Conservation (phyloP, 192 early-diverging fungal genomes). For the Entophlyctis helioformis region DNA sequence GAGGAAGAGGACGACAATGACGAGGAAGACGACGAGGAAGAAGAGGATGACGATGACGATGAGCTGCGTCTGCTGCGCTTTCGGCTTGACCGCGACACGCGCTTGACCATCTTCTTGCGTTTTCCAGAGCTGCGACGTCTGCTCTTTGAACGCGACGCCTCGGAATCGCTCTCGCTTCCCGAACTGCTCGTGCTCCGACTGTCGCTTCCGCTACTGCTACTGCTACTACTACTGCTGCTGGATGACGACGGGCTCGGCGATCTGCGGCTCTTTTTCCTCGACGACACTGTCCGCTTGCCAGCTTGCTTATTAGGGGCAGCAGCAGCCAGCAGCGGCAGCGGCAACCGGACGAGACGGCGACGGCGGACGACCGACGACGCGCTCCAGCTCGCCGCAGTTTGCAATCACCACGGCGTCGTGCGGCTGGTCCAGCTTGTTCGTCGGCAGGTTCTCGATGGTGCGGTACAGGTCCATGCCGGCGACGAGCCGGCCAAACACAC, state of each 20-base stretch:
- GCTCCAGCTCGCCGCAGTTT: constrained; percentile 78
- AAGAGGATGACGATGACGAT: constrained; percentile 6
- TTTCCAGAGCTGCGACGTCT: constrained; percentile 2
- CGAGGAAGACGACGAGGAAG: no score
- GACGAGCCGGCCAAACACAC: constrained; percentile 63
- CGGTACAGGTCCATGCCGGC: constrained; percentile 65
- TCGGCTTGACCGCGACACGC: constrained; percentile 5
- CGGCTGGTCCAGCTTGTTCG: constrained; percentile 71
- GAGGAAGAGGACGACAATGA: constrained; percentile 12
- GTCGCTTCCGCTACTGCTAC: no score
- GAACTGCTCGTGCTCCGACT: no score
- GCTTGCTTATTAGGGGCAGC: not conserved
- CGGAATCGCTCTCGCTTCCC: no score
- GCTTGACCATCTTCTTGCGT: constrained; percentile 11
- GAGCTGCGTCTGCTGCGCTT: not conserved
- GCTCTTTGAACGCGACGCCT: constrained; percentile 12
- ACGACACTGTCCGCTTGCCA: constrained; percentile 1
- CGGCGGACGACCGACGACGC: constrained; percentile 5
- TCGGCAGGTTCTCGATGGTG: constrained; percentile 64
- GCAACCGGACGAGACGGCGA: not conserved
- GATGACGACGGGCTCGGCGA: constrained; percentile 3
- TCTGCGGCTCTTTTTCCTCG: constrained; percentile 8
- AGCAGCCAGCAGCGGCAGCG: no score
- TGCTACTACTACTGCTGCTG: no score
- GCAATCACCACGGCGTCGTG: constrained; percentile 62